Conservation (phyloP, 257 asterid genomes). For the Penstemon newberryi region DNA sequence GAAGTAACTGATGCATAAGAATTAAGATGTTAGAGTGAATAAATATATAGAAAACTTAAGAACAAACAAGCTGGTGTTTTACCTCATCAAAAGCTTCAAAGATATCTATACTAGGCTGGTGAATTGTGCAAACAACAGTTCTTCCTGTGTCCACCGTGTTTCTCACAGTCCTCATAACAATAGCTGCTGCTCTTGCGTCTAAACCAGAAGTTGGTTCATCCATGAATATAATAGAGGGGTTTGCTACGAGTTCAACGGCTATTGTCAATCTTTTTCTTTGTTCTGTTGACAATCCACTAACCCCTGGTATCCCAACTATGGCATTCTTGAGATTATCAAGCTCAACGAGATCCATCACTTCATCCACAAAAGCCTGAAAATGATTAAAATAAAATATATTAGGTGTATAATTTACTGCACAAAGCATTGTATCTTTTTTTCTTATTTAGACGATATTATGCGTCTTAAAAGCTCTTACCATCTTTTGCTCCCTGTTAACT, state of each 20-base stretch:
- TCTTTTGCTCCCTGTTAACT: too few relatives aligned
- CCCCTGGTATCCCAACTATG: conserved; percentile 32
- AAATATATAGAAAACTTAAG: neutral
- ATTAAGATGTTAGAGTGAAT: neutral
- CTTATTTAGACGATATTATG: too few relatives aligned
- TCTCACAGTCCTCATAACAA: conserved; percentile 36
- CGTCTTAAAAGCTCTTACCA: too few relatives aligned
- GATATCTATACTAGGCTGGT: conserved; percentile 38
- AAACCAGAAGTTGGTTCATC: conserved; percentile 39
- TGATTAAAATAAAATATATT: neutral
- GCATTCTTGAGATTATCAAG: conserved; percentile 40
- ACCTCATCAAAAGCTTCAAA: conserved; percentile 43
- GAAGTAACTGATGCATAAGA: conserved; percentile 24
- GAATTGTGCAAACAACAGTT: conserved; percentile 40
- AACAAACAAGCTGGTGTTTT: neutral
- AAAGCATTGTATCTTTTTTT: conserved; percentile 28
- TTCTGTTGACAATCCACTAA: conserved; percentile 36
- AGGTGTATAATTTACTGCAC: neutral
- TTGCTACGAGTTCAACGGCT: conserved; percentile 41
- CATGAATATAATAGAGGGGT: conserved; percentile 38
- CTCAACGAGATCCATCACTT: conserved; percentile 39
- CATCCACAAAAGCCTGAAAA: conserved; percentile 35
- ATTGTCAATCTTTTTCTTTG: conserved; percentile 37
- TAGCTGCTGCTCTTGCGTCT: conserved; percentile 41
- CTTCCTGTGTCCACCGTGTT: conserved; percentile 37